A percentile compares a stretch with the other conserved stretches of the same genome.
Evolutionary conservation across 768 basidiomycete species (phyloP).

Genomic region (Epithele typhae): DNA sequence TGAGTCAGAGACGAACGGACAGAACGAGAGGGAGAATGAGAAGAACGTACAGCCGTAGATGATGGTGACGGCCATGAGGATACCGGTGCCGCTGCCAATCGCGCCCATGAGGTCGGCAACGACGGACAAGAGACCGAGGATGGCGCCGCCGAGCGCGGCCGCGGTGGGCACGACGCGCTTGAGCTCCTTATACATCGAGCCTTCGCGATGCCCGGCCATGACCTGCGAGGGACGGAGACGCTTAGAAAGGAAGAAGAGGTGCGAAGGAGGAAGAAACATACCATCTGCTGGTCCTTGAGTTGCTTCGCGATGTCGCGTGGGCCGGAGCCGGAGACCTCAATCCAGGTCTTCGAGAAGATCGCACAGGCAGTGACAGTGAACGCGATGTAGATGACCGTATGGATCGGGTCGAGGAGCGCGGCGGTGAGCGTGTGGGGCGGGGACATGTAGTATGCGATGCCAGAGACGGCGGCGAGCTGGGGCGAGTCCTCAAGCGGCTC

Average conservation of each 20-base stretch:
- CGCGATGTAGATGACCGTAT: conserved; percentile 83
- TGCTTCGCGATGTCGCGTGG: conserved; percentile 97
- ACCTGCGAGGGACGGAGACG: conserved; percentile 42
- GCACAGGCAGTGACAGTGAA: conserved; percentile 96
- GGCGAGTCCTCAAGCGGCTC: conserved; percentile 96
- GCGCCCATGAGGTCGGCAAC: conserved; percentile 94
- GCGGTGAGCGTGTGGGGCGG: conserved; percentile 92
- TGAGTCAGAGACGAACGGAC: conserved; percentile 2
- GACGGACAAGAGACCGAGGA: conserved; percentile 87
- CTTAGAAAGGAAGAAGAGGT: neutral
- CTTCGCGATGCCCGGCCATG: conserved; percentile 87
- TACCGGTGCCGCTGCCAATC: conserved; percentile 92
- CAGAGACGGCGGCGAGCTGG: conserved; percentile 85
- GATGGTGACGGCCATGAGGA: conserved; percentile 96
- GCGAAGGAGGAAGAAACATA: conserved; percentile 26
- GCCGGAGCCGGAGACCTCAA: conserved; percentile 94
- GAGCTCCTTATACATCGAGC: conserved; percentile 98
- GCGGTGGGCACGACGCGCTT: conserved; percentile 98
- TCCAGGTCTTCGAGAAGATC: conserved; percentile 99
- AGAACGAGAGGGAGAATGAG: too few relatives aligned
- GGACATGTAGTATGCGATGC: conserved; percentile 97
- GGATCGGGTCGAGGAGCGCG: conserved; percentile 88
- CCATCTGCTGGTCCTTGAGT: conserved; percentile 98
- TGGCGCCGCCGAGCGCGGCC: conserved; percentile 96
- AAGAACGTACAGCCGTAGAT: conserved; percentile 67